Evolutionary conservation across 164 flowering plant species (phyloP), one percentile per base, ranked within the genome.

Genomic region (Santalum album): DNA sequence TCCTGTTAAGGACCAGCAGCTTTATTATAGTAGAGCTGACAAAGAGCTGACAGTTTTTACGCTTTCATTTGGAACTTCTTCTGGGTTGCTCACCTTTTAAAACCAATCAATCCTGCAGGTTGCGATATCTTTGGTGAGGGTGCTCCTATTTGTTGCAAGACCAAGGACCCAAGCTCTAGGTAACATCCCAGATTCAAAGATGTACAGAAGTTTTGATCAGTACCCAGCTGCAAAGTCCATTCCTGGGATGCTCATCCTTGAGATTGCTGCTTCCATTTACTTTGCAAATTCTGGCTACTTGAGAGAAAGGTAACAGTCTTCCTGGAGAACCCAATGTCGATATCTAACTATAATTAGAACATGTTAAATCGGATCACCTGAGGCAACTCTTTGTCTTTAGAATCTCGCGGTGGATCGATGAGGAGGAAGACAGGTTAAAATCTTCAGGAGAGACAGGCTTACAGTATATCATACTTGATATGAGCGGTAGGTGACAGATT

Each of bases 321-420:
- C 4, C 34, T 29, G 9, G 34, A 4, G 9, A 29, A 29, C 9
- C 9, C 34, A 43, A 14, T 43, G 21, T 3, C 12, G 3, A 16
- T 12, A 16, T 12, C 21, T n/a, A n/a, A 16, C 5, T 43, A 17
- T 20, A 12, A 43, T 20, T 4, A 43, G 6, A 43, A 43, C 47
- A 17, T 43, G 19, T 43, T 43, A 4, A 17, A 43, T 43, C 5
- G 47, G n/a, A 4, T 20, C 47, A 43, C 12, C 21, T 43, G 19
- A 43, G 19, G 12, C 21, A 46, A 20, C n/a, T 44, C 12, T 27
- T 54, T 20, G 10, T 15, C 20, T 39, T 20, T 47, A 84, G 91
- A 68, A 82, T 82, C 21, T 39, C 65, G 19, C 79, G 91, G 58
- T 84, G 91, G 91, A 67, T 84, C 6, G 75, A 79, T 58, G 91